Conservation (phyloP, 495 filamentous ascomycete genomes). For the Aspergillus mulundensis region DNA sequence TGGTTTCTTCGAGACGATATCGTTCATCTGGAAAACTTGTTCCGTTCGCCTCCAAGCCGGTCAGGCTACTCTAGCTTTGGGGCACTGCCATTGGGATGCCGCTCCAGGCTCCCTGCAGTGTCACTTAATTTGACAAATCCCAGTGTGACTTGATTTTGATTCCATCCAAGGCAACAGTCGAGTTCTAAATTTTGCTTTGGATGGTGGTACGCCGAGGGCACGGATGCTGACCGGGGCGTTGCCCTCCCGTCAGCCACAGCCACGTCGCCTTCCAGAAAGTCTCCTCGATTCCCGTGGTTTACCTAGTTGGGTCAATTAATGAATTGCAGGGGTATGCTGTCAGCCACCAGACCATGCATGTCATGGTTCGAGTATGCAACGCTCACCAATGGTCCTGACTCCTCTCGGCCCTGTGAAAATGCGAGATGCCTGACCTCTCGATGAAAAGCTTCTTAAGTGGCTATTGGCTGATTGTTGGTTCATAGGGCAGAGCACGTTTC, state of each 20-base stretch:
- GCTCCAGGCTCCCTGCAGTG: no score
- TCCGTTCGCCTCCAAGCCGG: background rate
- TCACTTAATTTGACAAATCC: no score
- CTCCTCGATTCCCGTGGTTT: background rate
- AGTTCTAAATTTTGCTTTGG: background rate
- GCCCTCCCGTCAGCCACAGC: conserved; percentile 4
- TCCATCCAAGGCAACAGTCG: background rate
- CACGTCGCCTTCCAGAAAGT: background rate
- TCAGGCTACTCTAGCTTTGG: background rate
- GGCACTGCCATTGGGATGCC: no score
- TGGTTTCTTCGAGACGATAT: no score
- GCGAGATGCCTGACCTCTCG: background rate
- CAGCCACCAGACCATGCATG: no score
- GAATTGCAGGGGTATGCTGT: no score
- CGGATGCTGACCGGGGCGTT: background rate
- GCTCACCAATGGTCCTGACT: background rate
- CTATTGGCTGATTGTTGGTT: background rate
- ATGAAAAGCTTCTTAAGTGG: background rate
- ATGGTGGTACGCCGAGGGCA: background rate
- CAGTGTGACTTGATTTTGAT: background rate
- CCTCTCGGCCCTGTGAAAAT: no score
- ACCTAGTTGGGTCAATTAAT: background rate
- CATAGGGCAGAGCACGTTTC: background rate
- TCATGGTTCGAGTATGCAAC: no score
- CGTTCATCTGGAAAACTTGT: background rate